Evolutionary conservation across 768 basidiomycete species (phyloP), one percentile per base, ranked within the genome.

Genomic region (Mycena kentingensis): DNA sequence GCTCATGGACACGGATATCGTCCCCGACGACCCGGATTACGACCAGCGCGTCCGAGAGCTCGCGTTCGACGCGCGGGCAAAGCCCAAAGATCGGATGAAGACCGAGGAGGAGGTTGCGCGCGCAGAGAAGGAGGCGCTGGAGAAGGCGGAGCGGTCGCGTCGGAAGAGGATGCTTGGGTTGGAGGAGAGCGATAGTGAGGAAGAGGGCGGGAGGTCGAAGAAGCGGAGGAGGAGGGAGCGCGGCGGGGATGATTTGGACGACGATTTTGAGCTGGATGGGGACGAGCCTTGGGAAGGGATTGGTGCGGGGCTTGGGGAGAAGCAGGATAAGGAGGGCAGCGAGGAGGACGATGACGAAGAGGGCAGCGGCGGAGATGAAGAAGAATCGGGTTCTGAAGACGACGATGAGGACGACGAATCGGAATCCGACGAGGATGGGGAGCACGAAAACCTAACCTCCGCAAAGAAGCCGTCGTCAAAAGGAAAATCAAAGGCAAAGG

Each of bases 1-100:
- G 44, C 55, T 57, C 11, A 51, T 55, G 18, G 60, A 62, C 41
- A 58, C 41, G 34, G 72, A 63, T 25, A 22, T 42, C 41, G 41
- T 42, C n/a, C 66, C 75, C 11, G 61, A 71, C 10, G 79, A 84
- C 54, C 78, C 82, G 49, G 86, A 94, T 60, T 99, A 98, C 63
- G 96, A 99, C 70, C 86, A 88, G 62, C 87, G 85, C 57, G 95
- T 99, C 8, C 85, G 91, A 16, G 90, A 94, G 60, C 82, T 98
- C 32, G 94, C 88, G 0, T 96, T 95, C 63, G 97, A 98, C 52
- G 84, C 90, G 61, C 83, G 97, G 1, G 90, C 97, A 2, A 91
- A 94, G 57, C 90, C 97, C 1, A 97, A 93, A 65, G 90, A 99
- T 67, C 74, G 97, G 49, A 94, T 92, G 25, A 98, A 97, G 74